Base-by-base conservation (phyloP, 257 asterid species). In the Primulina huaijiensis region DNA sequence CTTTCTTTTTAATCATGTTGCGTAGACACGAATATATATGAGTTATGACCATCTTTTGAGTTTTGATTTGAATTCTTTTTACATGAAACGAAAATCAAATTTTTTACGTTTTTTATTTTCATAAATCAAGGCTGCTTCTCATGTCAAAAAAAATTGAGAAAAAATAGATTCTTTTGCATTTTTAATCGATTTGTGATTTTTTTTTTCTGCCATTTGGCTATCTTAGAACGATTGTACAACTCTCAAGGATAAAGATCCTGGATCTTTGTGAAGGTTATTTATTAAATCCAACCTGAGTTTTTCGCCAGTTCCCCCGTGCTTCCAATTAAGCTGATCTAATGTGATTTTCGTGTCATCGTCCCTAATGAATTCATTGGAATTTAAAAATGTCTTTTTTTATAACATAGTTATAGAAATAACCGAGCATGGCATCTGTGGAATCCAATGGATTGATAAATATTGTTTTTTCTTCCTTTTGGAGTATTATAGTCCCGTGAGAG, bases 351-450 rank as follows among this genome's bases (percentile, higher is more conserved):
- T 17, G 60, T 70, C 21, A 56, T 53, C 62, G 8, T 55, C 5
- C 56, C 72, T 8, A 62, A 23, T 62, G 21, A 55, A 34, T 1
- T 6, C 27, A 25, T 58, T 62, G 80, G 33, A 57, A 43, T 25
- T 34, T 62, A 77, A 19, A 56, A 33, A 25, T 27, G 59, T 67
- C 60, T 4, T 27, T 11, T 61, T 16, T 61, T 30, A 64, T 19
- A 12, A 57, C 65, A 37, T 65, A 35, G 62, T 57, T 40, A 21
- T 62, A 17, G 67, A 43, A 21, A 61, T 60, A 46, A 34, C 67
- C 67, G 3, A 10, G 71, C n/a, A 61, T 27, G 60, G 62, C 38
- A 72, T 79, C 73, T 59, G 68, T 63, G 55, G 25, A 72, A 59
- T 19, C 64, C 14, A 20, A 63, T 12, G 62, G 8, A 53, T 50